These are phyloP conservation scores for Kickxella alabastrina DNA, from an alignment of 192 early-diverging fungal genomes.

Conservation along the genomic window DNA sequence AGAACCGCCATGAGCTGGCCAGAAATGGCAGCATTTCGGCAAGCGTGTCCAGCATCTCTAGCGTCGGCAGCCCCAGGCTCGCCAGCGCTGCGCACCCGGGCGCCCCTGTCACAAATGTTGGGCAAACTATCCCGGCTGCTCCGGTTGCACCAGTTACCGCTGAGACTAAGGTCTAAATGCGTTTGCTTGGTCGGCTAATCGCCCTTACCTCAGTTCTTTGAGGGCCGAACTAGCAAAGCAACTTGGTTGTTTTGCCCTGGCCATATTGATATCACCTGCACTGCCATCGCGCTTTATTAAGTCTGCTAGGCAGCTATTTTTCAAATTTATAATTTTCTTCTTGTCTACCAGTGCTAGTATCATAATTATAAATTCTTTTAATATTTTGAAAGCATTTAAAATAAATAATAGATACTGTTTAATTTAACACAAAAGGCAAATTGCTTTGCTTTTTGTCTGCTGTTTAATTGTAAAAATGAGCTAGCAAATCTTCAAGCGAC, in stretches of 20 bases:
- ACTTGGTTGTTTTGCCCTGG: conserved; percentile 3
- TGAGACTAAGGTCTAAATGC: conserved; percentile 49
- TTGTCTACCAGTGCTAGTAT: no score
- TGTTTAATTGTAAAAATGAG: conserved; percentile 34
- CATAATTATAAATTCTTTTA: neutral
- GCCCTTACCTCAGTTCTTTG: no score
- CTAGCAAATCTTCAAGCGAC: conserved; percentile 41
- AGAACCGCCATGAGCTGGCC: neutral
- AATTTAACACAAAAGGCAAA: conserved; percentile 1
- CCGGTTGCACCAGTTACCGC: conserved; percentile 7
- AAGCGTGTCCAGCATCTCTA: conserved; percentile 35
- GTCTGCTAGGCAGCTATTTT: no score
- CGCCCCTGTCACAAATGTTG: conserved; percentile 10
- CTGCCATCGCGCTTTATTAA: no score
- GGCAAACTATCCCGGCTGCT: conserved; percentile 9
- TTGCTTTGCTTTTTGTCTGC: no score
- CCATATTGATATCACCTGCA: neutral
- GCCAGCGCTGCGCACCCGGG: conserved; percentile 16
- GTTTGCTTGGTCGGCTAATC: no score
- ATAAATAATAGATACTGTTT: neutral
- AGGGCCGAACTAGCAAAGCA: no score
- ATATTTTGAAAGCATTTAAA: neutral
- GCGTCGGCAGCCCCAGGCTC: conserved; percentile 23
- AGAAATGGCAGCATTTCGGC: conserved; percentile 11
- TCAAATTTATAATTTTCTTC: no score